A percentile compares a stretch with the other conserved stretches of the same genome.
Evolutionary conservation across 129 eudicot genomes (phyloP).

Genomic region (Arctium lappa): DNA sequence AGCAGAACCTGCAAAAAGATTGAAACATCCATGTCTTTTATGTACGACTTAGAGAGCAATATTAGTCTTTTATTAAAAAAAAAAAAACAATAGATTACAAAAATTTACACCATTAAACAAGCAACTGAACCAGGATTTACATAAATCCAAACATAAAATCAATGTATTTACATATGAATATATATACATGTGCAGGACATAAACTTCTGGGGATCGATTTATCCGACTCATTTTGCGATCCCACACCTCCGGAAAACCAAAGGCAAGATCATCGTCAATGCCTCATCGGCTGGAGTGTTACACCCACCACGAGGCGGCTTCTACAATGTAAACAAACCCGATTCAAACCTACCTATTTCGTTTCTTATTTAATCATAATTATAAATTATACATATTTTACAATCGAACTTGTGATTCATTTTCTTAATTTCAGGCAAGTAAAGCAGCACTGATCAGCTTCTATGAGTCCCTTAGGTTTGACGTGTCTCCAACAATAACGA

Average conservation of each 20-base stretch:
- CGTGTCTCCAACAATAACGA: slow-evolving; percentile 22
- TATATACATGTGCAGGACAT: slow-evolving; percentile 17
- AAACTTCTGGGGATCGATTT: slow-evolving; percentile 31
- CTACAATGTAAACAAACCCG: slow-evolving; percentile 15
- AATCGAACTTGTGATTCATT: background rate
- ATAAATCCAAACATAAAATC: background rate
- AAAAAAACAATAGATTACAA: too few species aligned
- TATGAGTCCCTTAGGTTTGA: slow-evolving; percentile 51
- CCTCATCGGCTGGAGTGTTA: slow-evolving; percentile 22
- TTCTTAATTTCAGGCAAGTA: slow-evolving; percentile 44
- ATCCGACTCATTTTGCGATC: slow-evolving; percentile 22
- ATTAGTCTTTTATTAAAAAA: too few species aligned
- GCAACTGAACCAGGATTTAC: background rate
- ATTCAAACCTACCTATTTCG: background rate
- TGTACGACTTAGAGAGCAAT: too few species aligned
- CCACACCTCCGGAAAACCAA: slow-evolving; percentile 24
- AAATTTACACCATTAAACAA: too few species aligned
- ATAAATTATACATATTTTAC: background rate
- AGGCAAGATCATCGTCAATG: slow-evolving; percentile 31
- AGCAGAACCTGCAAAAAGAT: too few species aligned
- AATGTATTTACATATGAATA: background rate
- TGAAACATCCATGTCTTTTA: too few species aligned
- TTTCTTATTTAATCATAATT: background rate
- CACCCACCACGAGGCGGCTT: slow-evolving; percentile 27
- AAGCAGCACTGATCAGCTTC: slow-evolving; percentile 53